Conservation (phyloP, 2,329 filamentous ascomycete genomes). For the Ambrosiella beaveri region DNA sequence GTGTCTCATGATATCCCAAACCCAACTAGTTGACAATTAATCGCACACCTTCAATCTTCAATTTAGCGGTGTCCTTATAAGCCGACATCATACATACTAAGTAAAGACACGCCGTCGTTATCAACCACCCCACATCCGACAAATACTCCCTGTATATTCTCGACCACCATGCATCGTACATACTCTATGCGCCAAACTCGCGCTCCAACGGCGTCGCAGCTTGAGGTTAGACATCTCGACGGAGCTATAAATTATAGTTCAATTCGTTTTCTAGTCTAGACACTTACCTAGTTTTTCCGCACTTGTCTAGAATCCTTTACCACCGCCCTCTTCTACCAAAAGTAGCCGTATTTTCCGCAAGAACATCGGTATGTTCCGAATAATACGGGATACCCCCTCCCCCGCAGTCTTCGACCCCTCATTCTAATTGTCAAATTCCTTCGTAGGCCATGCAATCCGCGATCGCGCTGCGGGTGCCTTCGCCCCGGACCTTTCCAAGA, state of each 20-base stretch:
- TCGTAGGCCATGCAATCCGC: constrained; percentile 47
- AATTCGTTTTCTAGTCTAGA: not conserved
- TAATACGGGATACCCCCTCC: not conserved
- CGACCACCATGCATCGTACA: constrained; percentile 72
- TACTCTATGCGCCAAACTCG: constrained; percentile 97
- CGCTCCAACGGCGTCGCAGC: constrained; percentile 78
- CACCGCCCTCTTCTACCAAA: constrained; percentile 83
- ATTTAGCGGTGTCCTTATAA: not conserved
- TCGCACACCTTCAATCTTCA: not conserved
- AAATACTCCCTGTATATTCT: not conserved
- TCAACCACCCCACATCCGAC: not conserved
- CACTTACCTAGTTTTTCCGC: constrained; percentile 7
- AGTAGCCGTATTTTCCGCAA: constrained; percentile 70
- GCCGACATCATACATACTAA: not conserved
- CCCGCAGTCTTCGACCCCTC: not conserved
- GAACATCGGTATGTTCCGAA: constrained; percentile 57
- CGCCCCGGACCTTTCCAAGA: constrained; percentile 81
- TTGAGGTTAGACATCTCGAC: constrained; percentile 30
- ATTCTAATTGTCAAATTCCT: not conserved
- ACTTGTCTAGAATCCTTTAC: constrained; percentile 62
- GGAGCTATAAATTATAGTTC: not conserved
- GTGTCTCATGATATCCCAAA: no score
- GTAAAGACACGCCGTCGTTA: not conserved
- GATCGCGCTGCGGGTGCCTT: constrained; percentile 62
- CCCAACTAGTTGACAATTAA: no score